Percentiles rank a stretch among this genome's conserved stretches.
Conservation (phyloP, 169 alveolate genomes). For the Ichthyophthirius multifiliis region DNA sequence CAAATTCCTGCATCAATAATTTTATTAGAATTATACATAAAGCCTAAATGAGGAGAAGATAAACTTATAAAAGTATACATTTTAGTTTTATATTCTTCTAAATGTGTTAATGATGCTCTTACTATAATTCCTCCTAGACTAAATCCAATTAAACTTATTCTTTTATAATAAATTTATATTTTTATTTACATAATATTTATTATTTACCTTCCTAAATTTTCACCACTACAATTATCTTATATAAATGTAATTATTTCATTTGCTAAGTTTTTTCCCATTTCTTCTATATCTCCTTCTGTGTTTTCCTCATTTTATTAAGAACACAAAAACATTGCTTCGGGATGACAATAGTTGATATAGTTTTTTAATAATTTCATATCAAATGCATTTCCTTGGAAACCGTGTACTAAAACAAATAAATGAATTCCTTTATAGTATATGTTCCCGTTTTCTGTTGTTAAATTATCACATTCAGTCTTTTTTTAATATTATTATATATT, state of each 20-base stretch:
- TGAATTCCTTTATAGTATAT: conserved; percentile 73
- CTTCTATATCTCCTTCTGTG: conserved; percentile 75
- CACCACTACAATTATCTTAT: conserved; percentile 64
- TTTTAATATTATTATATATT: neutral
- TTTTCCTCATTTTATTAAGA: conserved; percentile 75
- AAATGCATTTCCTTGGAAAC: conserved; percentile 84
- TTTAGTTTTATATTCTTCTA: conserved; percentile 69
- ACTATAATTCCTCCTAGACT: conserved; percentile 74
- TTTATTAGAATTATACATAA: conserved; percentile 63
- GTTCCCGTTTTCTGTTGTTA: conserved; percentile 26
- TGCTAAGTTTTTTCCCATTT: conserved; percentile 84
- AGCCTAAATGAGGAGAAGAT: conserved; percentile 83
- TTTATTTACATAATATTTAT: neutral
- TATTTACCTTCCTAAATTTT: conserved; percentile 25
- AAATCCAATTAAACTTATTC: conserved; percentile 73
- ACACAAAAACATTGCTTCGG: conserved; percentile 76
- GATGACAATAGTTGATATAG: conserved; percentile 70
- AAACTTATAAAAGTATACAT: conserved; percentile 76
- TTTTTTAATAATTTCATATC: conserved; percentile 83
- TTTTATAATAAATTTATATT: neutral
- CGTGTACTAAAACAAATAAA: conserved; percentile 85
- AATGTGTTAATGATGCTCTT: conserved; percentile 62
- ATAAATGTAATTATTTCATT: conserved; percentile 72
- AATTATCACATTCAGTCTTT: neutral
- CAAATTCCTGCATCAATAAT: conserved; percentile 80